These are phyloP conservation scores for Priceomyces castillae DNA, from an alignment of 805 yeast genomes.

Conservation along the genomic window DNA sequence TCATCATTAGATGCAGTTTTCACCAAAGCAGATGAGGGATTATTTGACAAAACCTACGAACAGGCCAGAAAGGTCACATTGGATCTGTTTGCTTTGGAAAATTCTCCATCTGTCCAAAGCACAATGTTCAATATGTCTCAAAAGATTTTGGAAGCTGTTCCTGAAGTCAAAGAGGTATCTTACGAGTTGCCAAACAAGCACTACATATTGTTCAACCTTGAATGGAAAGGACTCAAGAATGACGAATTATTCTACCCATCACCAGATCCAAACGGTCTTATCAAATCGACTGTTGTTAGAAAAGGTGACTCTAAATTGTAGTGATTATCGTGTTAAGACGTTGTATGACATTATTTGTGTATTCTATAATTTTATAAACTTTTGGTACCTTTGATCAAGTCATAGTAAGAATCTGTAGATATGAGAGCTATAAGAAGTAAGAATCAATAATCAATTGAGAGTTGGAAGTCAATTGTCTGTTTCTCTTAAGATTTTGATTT, in stretches of 20 bases:
- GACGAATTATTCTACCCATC: slow-evolving; percentile 85
- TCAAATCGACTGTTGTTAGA: slow-evolving; percentile 83
- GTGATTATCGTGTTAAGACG: not conserved
- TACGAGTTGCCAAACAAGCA: slow-evolving; percentile 90
- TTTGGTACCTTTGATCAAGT: no score
- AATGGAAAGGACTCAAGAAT: slow-evolving; percentile 81
- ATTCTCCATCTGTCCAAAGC: slow-evolving; percentile 94
- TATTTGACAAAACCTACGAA: slow-evolving; percentile 64
- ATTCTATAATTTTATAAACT: not conserved
- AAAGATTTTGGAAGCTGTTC: slow-evolving; percentile 59
- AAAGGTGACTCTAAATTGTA: slow-evolving; percentile 48
- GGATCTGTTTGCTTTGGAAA: slow-evolving; percentile 76
- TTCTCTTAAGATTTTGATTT: no score
- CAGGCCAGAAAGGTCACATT: slow-evolving; percentile 67
- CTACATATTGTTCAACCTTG: slow-evolving; percentile 74
- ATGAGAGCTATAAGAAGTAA: no score
- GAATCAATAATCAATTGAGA: no score
- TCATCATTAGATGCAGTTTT: slow-evolving; percentile 50
- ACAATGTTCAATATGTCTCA: slow-evolving; percentile 93
- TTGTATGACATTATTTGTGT: no score
- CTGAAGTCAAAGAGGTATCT: slow-evolving; percentile 60
- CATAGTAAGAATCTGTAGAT: no score
- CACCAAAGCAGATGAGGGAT: slow-evolving; percentile 53
- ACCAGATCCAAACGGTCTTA: slow-evolving; percentile 90
- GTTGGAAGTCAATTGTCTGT: no score